These are phyloP conservation scores for Xylaria arbuscula DNA, from an alignment of 2,329 filamentous ascomycete genomes.

Conservation along the genomic window DNA sequence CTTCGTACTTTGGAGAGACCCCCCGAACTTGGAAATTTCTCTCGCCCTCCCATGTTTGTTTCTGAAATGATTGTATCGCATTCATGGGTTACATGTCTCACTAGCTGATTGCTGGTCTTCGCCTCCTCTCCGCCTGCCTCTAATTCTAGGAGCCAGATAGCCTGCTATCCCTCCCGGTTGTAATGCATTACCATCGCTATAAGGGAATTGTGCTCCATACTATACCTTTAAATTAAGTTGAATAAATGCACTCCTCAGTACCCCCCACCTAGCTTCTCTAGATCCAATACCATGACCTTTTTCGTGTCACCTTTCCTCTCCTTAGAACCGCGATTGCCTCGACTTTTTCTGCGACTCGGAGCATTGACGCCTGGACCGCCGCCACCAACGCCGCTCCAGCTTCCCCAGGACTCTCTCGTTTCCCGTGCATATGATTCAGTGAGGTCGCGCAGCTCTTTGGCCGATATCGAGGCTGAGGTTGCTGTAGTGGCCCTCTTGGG, in stretches of 20 bases:
- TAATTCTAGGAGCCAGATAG: conserved; percentile 8
- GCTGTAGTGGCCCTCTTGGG: conserved; percentile 1
- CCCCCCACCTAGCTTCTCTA: conserved; percentile 45
- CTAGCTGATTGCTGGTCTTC: neutral
- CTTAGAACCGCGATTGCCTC: conserved; percentile 26
- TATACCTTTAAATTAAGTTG: neutral
- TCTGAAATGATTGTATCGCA: conserved; percentile 14
- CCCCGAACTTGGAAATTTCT: neutral
- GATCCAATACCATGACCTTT: conserved; percentile 37
- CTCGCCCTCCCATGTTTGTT: conserved; percentile 4
- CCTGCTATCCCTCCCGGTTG: conserved; percentile 17
- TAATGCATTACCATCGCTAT: neutral
- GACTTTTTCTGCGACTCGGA: conserved; percentile 34
- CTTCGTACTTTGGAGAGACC: conserved; percentile 3
- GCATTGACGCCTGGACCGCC: conserved; percentile 41
- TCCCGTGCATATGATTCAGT: conserved; percentile 50
- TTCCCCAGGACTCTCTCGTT: conserved; percentile 52
- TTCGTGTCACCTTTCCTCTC: conserved; percentile 34
- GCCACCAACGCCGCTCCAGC: conserved; percentile 47
- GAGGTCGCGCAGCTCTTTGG: conserved; percentile 48
- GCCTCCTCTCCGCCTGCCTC: neutral
- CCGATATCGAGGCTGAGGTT: conserved; percentile 39
- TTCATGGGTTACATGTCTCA: conserved; percentile 4
- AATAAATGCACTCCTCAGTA: conserved; percentile 32
- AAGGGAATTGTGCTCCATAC: neutral